Conservation (phyloP, 1,284 basidiomycete genomes). For the Ceratobasidium sp. region DNA sequence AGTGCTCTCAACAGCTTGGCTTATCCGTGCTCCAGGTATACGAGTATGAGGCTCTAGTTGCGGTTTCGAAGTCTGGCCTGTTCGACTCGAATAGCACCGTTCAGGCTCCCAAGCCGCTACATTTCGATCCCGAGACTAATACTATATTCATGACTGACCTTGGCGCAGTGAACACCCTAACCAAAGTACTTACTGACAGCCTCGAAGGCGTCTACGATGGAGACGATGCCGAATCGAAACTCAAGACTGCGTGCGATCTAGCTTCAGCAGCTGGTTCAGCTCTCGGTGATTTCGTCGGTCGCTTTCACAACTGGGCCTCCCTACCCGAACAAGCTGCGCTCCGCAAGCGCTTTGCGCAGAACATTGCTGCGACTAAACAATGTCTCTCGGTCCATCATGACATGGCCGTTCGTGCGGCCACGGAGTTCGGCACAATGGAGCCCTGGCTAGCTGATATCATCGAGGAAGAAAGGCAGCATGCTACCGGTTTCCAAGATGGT, state of each 20-base stretch:
- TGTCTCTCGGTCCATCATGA: background rate
- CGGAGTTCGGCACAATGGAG: background rate
- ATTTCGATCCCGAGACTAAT: constrained; percentile 34
- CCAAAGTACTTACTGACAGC: constrained; percentile 3
- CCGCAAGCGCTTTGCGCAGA: background rate
- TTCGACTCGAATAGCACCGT: constrained; percentile 12
- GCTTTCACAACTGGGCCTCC: constrained; percentile 24
- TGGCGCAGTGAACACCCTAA: background rate
- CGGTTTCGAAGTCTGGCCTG: background rate
- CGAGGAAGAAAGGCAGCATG: background rate
- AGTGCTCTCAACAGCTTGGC: background rate
- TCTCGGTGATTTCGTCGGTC: constrained; percentile 32
- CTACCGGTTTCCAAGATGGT: background rate
- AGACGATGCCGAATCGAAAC: background rate
- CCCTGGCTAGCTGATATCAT: background rate
- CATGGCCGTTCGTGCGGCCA: background rate
- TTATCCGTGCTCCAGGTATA: background rate
- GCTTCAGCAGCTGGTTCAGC: constrained; percentile 9
- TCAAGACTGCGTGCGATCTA: background rate
- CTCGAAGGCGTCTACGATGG: background rate
- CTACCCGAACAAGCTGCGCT: constrained; percentile 20
- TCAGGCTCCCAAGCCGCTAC: constrained; percentile 6
- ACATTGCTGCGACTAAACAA: background rate
- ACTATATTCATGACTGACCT: constrained; percentile 34
- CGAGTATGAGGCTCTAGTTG: constrained; percentile 27